Evolutionary conservation across 1,139 yeast genomes (phyloP).

Genomic region (Candida pseudoviswanathii): DNA sequence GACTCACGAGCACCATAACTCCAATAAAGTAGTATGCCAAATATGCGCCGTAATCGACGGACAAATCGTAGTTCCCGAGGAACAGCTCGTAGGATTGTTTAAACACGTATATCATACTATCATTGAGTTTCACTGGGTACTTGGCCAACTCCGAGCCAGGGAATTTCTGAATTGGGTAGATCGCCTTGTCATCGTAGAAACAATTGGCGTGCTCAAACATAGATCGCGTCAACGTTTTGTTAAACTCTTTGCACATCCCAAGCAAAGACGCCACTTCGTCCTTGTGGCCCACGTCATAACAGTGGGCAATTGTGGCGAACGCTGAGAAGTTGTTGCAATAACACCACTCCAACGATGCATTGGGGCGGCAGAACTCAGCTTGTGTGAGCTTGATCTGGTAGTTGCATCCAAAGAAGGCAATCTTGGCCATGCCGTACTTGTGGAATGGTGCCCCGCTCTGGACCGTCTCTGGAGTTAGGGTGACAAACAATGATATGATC

Average conservation of each 20-base stretch:
- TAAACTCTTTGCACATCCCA: constrained; percentile 28
- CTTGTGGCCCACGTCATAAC: constrained; percentile 29
- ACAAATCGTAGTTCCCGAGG: constrained; percentile 37
- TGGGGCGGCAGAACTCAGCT: constrained; percentile 28
- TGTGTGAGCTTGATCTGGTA: constrained; percentile 14
- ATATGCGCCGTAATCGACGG: constrained; percentile 52
- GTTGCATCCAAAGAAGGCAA: constrained; percentile 21
- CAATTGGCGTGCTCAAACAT: constrained; percentile 34
- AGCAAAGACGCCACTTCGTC: constrained; percentile 28
- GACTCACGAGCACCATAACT: constrained; percentile 40
- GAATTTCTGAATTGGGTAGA: constrained; percentile 14
- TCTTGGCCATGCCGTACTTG: constrained; percentile 11
- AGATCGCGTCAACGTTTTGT: constrained; percentile 29
- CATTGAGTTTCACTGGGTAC: constrained; percentile 31
- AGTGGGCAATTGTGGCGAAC: constrained; percentile 44
- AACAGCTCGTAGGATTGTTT: constrained; percentile 27
- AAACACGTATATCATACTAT: constrained; percentile 18
- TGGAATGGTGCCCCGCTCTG: constrained; percentile 15
- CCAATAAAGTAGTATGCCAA: constrained; percentile 51
- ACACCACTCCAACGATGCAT: constrained; percentile 21
- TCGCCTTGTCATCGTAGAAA: constrained; percentile 26
- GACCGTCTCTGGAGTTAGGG: neutral
- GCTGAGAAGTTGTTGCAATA: constrained; percentile 36
- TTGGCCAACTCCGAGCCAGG: constrained; percentile 15
- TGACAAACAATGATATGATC: neutral